Percentiles rank a stretch among this genome's conserved stretches.
phyloP scores from a whole-genome alignment of 176 grass and related monocot genomes.

The Otatea glauca region DNA sequence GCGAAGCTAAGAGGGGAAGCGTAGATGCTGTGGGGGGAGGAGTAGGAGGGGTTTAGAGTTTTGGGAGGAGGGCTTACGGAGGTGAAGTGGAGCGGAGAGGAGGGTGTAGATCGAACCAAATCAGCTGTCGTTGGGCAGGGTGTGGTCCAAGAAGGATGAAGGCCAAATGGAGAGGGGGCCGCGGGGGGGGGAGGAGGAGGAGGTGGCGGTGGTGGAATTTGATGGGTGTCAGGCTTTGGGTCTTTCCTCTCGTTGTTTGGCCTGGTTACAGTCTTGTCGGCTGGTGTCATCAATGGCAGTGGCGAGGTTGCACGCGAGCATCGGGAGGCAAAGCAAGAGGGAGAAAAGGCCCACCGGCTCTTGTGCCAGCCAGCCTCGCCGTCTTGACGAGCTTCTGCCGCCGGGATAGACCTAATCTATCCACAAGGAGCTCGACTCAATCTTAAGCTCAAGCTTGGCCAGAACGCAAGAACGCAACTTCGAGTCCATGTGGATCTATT shows the following conservation, averaged over 20 bases:
- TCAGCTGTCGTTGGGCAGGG: conserved; percentile 31
- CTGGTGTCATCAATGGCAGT: not conserved
- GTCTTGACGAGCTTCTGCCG: too few species aligned
- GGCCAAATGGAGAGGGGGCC: conserved; percentile 21
- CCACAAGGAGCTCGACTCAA: too few species aligned
- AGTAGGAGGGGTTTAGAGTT: conserved; percentile 26
- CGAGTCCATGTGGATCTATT: not conserved
- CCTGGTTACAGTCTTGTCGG: too few species aligned
- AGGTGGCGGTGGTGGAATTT: too few species aligned
- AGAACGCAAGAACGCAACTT: not conserved
- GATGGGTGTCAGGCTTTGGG: not conserved
- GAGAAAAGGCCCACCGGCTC: too few species aligned
- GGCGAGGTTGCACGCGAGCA: too few species aligned
- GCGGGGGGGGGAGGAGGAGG: not conserved
- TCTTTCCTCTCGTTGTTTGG: not conserved
- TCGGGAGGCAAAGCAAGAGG: too few species aligned
- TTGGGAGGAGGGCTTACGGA: conserved; percentile 40
- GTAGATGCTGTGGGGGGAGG: not conserved
- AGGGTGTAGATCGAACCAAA: conserved; percentile 36
- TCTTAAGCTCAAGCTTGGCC: not conserved
- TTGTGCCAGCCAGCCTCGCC: too few species aligned
- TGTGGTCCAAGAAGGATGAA: conserved; percentile 65
- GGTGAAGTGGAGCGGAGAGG: conserved; percentile 3
- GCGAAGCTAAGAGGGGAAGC: not conserved
- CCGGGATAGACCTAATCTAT: not conserved